Evolutionary conservation across 2,329 filamentous ascomycete species (phyloP).

Genomic region (Cercospora citrullina): DNA sequence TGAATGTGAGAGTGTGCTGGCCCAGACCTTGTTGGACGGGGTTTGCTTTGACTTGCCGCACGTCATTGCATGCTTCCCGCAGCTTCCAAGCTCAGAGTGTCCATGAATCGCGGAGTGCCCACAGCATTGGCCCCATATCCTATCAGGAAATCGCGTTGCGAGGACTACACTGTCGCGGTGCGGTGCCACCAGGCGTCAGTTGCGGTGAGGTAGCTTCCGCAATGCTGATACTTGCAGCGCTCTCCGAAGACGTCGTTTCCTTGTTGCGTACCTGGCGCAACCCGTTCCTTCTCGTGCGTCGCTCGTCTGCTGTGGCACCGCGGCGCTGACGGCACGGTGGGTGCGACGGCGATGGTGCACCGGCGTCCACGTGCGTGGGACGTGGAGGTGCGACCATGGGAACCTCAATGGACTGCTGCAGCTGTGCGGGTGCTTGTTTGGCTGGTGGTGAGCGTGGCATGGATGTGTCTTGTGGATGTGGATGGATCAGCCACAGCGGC

Average conservation of each 20-base stretch:
- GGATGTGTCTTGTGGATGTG: background rate
- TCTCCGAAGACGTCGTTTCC: background rate
- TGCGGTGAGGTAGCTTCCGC: background rate
- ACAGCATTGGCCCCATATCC: background rate
- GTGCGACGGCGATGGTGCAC: slow-evolving; percentile 3
- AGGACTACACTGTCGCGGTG: background rate
- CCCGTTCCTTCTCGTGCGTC: background rate
- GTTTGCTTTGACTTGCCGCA: background rate
- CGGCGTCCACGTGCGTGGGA: background rate
- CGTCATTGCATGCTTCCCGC: slow-evolving; percentile 7
- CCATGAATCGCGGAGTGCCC: background rate
- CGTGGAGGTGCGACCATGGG: background rate
- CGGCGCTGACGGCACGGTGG: background rate
- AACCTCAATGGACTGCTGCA: background rate
- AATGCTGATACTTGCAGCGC: background rate
- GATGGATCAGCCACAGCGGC: slow-evolving; percentile 10
- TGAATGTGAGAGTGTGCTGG: background rate
- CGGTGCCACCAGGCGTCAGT: background rate
- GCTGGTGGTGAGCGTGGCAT: background rate
- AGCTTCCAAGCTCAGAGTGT: background rate
- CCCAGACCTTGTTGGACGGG: slow-evolving; percentile 4
- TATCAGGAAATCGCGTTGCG: background rate
- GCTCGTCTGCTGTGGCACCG: slow-evolving; percentile 4
- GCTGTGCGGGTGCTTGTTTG: background rate
- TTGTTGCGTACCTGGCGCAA: background rate